A percentile compares a stretch with the other conserved stretches of the same genome.
These are phyloP conservation scores for Ogataea pini DNA, from an alignment of 805 yeast species.

Conservation along the genomic window DNA sequence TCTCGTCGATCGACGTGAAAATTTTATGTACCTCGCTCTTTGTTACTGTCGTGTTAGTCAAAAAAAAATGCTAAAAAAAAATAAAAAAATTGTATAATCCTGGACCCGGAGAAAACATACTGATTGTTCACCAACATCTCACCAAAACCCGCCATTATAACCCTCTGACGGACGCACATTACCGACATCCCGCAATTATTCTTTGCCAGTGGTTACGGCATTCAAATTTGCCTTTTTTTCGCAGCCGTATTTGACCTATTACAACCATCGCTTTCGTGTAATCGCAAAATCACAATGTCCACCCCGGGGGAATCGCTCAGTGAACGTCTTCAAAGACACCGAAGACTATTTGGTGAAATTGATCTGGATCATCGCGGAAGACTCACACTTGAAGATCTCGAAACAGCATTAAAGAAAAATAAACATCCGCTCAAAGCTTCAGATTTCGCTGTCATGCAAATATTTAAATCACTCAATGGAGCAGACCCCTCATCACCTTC, in stretches of 20 bases:
- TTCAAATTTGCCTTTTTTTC: too few species aligned
- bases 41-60: neutral
- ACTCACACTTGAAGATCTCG: slow-evolving; percentile 50
- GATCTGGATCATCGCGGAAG: slow-evolving; percentile 50
- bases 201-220: too few species aligned
- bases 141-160: too few species aligned
- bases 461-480: slow-evolving; percentile 61
- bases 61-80: neutral
- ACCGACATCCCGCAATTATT: too few species aligned
- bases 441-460: slow-evolving; percentile 54
- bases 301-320: slow-evolving; percentile 20
- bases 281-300: too few species aligned
- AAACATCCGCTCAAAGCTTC: slow-evolving; percentile 69
- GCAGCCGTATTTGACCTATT: too few species aligned
- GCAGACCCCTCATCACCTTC: slow-evolving; percentile 8
- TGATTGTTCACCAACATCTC: too few species aligned
- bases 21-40: neutral
- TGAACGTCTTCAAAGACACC: slow-evolving; percentile 36
- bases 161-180: too few species aligned
- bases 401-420: slow-evolving; percentile 43
- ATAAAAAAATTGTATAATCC: neutral
- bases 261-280: too few species aligned
- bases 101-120: neutral
- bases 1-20: slow-evolving; percentile 2
- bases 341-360: slow-evolving; percentile 42